These are phyloP conservation scores for Elongisporangium anandrum DNA, from an alignment of 352 stramenopile species.

Conservation along the genomic window DNA sequence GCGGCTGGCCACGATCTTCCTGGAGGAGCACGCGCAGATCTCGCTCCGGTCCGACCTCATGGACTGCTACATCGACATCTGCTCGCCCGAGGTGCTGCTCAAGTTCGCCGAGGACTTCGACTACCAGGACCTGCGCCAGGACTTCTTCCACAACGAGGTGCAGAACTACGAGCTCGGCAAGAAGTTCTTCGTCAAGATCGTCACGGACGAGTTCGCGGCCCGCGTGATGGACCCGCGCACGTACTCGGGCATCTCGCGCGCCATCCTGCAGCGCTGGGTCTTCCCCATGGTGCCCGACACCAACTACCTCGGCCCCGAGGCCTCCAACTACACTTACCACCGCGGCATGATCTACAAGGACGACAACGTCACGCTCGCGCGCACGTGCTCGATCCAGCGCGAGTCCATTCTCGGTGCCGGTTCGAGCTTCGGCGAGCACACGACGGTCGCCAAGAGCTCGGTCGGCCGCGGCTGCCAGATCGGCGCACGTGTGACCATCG, in stretches of 20 bases:
- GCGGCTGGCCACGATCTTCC: constrained; percentile 60
- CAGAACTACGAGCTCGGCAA: constrained; percentile 98
- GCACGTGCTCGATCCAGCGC: constrained; percentile 54
- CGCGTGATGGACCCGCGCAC: constrained; percentile 92
- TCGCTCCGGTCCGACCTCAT: constrained; percentile 91
- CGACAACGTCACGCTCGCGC: constrained; percentile 54
- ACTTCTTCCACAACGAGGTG: constrained; percentile 97
- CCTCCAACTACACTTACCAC: constrained; percentile 72
- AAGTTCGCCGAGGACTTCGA: constrained; percentile 99
- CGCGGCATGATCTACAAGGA: constrained; percentile 86
- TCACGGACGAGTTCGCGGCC: constrained; percentile 91
- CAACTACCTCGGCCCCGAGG: constrained; percentile 62
- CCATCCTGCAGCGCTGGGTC: constrained; percentile 94
- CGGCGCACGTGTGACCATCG: constrained; percentile 63
- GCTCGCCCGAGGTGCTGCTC: constrained; percentile 96
- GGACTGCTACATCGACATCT: constrained; percentile 98
- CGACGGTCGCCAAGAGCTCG: constrained; percentile 49
- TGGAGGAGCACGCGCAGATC: constrained; percentile 85
- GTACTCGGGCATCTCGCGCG: constrained; percentile 90
- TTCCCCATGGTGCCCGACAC: constrained; percentile 95
- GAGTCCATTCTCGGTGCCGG: constrained; percentile 73
- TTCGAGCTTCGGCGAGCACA: constrained; percentile 48
- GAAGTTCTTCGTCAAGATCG: constrained; percentile 94
- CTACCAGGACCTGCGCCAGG: constrained; percentile 92
- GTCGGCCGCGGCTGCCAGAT: constrained; percentile 73